These are phyloP conservation scores for Craterostigma plantagineum DNA, from an alignment of 257 asterid species.

Conservation along the genomic window DNA sequence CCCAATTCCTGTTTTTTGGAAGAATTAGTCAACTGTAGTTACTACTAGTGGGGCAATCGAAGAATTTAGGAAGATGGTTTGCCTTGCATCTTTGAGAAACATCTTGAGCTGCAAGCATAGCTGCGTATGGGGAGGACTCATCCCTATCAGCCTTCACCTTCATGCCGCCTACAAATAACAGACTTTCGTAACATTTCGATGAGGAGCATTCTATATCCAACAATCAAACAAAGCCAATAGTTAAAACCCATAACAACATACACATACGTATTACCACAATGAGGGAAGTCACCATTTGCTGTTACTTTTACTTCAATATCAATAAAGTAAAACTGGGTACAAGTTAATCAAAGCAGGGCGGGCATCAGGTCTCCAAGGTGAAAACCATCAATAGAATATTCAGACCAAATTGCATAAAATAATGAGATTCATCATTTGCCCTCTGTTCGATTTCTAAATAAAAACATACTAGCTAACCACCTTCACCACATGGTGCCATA, in stretches of 20 bases:
- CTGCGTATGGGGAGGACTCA: slow-evolving; percentile 90
- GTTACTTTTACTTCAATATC: too few species aligned
- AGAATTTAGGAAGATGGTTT: not conserved
- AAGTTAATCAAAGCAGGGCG: slow-evolving; percentile 2
- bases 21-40: slow-evolving; percentile 1
- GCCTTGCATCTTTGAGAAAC: slow-evolving; percentile 88
- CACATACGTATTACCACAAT: too few species aligned
- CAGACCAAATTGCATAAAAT: slow-evolving; percentile 3
- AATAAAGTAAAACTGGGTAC: too few species aligned
- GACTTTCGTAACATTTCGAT: not conserved
- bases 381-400: slow-evolving; percentile 9
- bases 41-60: too few species aligned
- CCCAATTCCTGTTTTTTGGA: slow-evolving; percentile 55
- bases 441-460: too few species aligned
- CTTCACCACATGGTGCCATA: too few species aligned
- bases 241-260: too few species aligned
- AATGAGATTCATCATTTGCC: too few species aligned
- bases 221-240: too few species aligned
- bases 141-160: slow-evolving; percentile 93
- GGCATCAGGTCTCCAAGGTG: slow-evolving; percentile 17
- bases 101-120: slow-evolving; percentile 97
- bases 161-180: slow-evolving; percentile 50
- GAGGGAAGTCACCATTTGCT: too few species aligned
- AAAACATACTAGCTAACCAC: too few species aligned
- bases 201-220: too few species aligned